These are phyloP conservation scores for Persicaria tinctoria DNA, from an alignment of 148 eudicot species.

Conservation along the genomic window DNA sequence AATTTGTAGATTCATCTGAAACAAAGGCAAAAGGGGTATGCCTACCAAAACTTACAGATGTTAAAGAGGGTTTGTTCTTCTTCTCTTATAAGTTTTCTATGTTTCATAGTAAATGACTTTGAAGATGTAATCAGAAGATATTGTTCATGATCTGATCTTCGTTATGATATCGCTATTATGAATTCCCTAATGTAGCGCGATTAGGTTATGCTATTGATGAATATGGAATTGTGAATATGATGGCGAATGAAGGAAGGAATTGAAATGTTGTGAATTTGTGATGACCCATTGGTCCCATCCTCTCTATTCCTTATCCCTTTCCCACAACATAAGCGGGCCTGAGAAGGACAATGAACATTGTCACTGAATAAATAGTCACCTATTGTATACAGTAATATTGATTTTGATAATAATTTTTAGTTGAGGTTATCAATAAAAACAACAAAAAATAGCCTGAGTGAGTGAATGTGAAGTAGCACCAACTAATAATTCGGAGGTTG, in stretches of 20 bases:
- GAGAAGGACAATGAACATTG: not conserved
- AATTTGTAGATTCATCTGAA: not conserved
- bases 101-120: not conserved
- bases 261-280: not conserved
- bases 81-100: not conserved
- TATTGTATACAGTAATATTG: too few relatives aligned
- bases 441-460: too few relatives aligned
- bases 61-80: not conserved
- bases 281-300: not conserved
- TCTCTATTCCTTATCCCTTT: not conserved
- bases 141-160: not conserved
- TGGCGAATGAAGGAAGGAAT: not conserved
- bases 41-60: not conserved
- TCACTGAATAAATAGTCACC: not conserved
- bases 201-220: not conserved
- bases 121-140: not conserved
- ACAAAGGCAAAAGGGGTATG: not conserved
- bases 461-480: too few relatives aligned
- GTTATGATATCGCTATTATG: not conserved
- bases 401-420: too few relatives aligned
- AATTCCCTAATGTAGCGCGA: not conserved
- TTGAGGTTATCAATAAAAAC: too few relatives aligned
- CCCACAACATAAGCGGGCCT: not conserved
- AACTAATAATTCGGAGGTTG: too few relatives aligned
- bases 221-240: not conserved